Base-by-base conservation (phyloP, 345 rosid species). In the Kernera saxatilis region DNA sequence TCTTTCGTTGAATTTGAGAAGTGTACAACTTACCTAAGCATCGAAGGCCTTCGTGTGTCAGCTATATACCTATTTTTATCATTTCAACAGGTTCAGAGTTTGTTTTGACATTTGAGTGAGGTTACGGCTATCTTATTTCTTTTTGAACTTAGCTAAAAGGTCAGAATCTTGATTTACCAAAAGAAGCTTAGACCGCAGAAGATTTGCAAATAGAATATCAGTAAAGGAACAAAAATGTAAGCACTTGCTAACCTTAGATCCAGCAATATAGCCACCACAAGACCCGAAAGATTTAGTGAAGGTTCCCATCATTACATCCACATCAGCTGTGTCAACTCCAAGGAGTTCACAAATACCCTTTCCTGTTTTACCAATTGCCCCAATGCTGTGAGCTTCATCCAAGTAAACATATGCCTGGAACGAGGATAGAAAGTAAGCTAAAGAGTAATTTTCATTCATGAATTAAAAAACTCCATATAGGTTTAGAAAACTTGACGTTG, bases 261-360 rank as follows among this genome's bases (percentile, higher is more conserved):
- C 97, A 64, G 96, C 94, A 83, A 91, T 87, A 60, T 91, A 93
- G 69, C 98, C 98, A 61, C 98, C 98, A 78, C 91, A 93, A 43
- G 98, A 93, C 53, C 97, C 98, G 75, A 93, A 93, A 19, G 98
- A 93, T 78, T 93, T 93, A 2, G 97, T 83, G 72, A 93, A 93
- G 64, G 98, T 93, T 86, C 97, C 97, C 98, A 93, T 93, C 98
- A 93, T 91, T 60, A 93, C 23, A 70, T 93, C 98, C 59, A 93
- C 94, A 78, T 88, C 96, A 58, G 89, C 86, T 41, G 98, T 85
- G 74, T 91, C 92, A 44, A 93, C 97, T 53, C 96, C 96, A 40
- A 93, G 81, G 65, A 91, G 96, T 72, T 93, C 98, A 71, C 98
- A 93, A 64, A 91, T 87, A 21, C 98, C 98, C 77, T 84, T 84